These are phyloP conservation scores for Primulina tabacum DNA, from an alignment of 257 asterid species.

Conservation along the genomic window DNA sequence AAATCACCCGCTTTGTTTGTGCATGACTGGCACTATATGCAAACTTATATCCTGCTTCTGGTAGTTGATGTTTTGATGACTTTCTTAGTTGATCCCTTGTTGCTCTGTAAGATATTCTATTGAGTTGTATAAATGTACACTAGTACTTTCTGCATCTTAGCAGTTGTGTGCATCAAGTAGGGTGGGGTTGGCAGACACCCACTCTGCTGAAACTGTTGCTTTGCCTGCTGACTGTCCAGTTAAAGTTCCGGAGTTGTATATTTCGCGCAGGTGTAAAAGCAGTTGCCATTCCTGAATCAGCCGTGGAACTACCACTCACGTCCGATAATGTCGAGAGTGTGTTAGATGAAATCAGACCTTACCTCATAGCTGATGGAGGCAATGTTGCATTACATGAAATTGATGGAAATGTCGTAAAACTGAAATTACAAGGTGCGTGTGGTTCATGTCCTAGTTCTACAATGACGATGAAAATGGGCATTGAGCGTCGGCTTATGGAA, in stretches of 20 bases:
- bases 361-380: conserved; percentile 94
- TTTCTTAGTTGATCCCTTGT: background rate
- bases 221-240: background rate
- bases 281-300: conserved; percentile 69
- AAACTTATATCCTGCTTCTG: background rate
- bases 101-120: background rate
- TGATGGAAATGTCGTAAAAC: conserved; percentile 83
- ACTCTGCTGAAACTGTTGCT: background rate
- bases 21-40: background rate
- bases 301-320: conserved; percentile 73
- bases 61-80: background rate
- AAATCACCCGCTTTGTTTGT: background rate
- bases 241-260: background rate
- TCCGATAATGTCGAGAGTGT: conserved; percentile 87
- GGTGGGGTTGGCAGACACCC: conserved; percentile 7
- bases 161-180: background rate
- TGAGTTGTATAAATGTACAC: background rate
- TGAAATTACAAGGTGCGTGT: conserved; percentile 96
- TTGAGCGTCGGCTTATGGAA: conserved; percentile 90
- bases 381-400: conserved; percentile 92
- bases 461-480: conserved; percentile 89
- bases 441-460: conserved; percentile 96
- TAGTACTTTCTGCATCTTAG: background rate
- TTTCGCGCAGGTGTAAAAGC: conserved; percentile 56
- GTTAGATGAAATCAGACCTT: conserved; percentile 90